These are phyloP conservation scores for Fusarium sp. DNA, from an alignment of 2,329 filamentous ascomycete genomes.

Conservation along the genomic window DNA sequence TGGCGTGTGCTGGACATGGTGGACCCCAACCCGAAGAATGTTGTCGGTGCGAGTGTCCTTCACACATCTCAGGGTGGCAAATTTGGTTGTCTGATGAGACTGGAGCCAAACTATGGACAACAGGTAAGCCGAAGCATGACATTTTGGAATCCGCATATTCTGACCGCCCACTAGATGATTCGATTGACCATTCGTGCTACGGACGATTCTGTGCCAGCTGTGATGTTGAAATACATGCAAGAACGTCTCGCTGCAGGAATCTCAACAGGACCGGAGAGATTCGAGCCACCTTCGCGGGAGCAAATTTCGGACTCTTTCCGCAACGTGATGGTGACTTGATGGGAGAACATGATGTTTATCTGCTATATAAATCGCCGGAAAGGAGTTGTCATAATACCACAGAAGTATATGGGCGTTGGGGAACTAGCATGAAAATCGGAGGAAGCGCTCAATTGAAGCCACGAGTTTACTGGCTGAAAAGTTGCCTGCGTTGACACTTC, in stretches of 20 bases:
- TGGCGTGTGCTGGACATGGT: slow-evolving; percentile 90
- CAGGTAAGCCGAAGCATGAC: slow-evolving; percentile 74
- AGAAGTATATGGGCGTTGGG: slow-evolving; percentile 54
- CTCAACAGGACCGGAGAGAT: slow-evolving; percentile 57
- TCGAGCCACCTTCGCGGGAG: slow-evolving; percentile 58
- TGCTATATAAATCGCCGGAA: slow-evolving; percentile 45
- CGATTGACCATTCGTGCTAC: slow-evolving; percentile 94
- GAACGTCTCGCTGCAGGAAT: slow-evolving; percentile 75
- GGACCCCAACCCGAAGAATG: slow-evolving; percentile 92
- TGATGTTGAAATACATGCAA: slow-evolving; percentile 89
- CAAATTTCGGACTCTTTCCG: slow-evolving; percentile 70
- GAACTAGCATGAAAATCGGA: slow-evolving; percentile 45
- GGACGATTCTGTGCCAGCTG: slow-evolving; percentile 85
- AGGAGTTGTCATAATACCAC: slow-evolving; percentile 48
- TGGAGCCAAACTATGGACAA: slow-evolving; percentile 94
- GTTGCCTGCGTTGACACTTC: slow-evolving; percentile 29
- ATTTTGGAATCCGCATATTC: neutral
- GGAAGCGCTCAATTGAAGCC: slow-evolving; percentile 43
- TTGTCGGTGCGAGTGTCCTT: slow-evolving; percentile 89
- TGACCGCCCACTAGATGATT: slow-evolving; percentile 77
- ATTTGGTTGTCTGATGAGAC: slow-evolving; percentile 90
- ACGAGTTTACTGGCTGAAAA: slow-evolving; percentile 38
- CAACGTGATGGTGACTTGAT: slow-evolving; percentile 66
- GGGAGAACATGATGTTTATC: slow-evolving; percentile 25
- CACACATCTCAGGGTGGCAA: slow-evolving; percentile 88